Conservation (phyloP, 371 early-diverging fungal species). For the Rhizomucor miehei region DNA sequence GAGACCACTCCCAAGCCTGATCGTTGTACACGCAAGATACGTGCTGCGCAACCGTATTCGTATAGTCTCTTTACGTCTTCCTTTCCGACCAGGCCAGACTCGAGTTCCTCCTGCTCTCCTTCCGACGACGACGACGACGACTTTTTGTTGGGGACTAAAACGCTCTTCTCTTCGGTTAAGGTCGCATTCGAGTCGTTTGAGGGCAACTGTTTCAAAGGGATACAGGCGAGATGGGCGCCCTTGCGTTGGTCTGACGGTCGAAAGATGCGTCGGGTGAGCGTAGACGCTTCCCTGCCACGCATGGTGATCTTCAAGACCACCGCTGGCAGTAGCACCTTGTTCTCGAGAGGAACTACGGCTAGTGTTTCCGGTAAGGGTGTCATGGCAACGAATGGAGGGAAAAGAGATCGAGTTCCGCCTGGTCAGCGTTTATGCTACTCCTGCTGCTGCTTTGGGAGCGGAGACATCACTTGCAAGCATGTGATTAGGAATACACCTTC, state of each 20-base stretch:
- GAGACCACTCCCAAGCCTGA: slow-evolving; percentile 37
- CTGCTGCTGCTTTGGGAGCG: no score
- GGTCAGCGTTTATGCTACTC: no score
- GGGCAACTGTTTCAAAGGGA: slow-evolving; percentile 19
- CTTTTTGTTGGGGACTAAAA: slow-evolving; percentile 3
- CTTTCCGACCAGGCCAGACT: slow-evolving; percentile 9
- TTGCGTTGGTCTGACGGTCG: slow-evolving; percentile 20
- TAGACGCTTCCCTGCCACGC: slow-evolving; percentile 32
- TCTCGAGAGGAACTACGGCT: slow-evolving; percentile 33
- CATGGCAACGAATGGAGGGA: not conserved
- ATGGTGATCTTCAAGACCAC: slow-evolving; percentile 29
- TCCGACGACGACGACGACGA: not conserved
- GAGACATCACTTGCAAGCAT: no score
- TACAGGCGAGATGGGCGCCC: slow-evolving; percentile 36
- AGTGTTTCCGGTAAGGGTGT: slow-evolving; percentile 7
- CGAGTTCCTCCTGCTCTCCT: slow-evolving; percentile 1
- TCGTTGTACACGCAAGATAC: slow-evolving; percentile 38
- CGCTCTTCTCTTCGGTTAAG: slow-evolving; percentile 7
- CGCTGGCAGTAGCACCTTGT: slow-evolving; percentile 35
- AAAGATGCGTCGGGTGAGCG: slow-evolving; percentile 28
- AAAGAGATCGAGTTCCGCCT: not conserved
- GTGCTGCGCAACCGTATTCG: slow-evolving; percentile 41
- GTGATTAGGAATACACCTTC: no score
- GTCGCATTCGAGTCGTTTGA: slow-evolving; percentile 2
- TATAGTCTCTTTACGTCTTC: slow-evolving; percentile 27